These are phyloP conservation scores for Mycosphaerella arachidis DNA, from an alignment of 2,329 filamentous ascomycete genomes.

Conservation along the genomic window DNA sequence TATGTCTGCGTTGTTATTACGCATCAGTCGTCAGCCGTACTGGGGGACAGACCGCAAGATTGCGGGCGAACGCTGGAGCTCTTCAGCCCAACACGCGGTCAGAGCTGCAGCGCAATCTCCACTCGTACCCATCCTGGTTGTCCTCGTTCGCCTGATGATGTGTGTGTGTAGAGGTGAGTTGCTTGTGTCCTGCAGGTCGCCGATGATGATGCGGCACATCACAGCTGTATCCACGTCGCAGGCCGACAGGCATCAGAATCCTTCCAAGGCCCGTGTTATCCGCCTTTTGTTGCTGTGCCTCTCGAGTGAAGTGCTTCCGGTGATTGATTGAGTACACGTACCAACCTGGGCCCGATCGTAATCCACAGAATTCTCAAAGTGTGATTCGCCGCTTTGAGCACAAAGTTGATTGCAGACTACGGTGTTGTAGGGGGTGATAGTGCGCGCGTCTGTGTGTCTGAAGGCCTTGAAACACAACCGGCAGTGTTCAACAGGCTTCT, in stretches of 20 bases:
- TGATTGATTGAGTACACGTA: background rate
- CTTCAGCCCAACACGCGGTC: background rate
- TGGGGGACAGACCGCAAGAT: background rate
- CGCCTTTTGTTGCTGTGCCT: background rate
- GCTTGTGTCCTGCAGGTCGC: background rate
- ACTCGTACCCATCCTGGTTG: background rate
- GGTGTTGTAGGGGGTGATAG: too few relatives aligned
- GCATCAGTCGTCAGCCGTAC: background rate
- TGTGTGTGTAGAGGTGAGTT: background rate
- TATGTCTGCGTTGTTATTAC: background rate
- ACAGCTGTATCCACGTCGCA: background rate
- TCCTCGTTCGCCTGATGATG: too few relatives aligned
- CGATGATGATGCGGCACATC: background rate
- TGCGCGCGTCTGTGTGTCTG: too few relatives aligned
- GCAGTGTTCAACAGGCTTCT: too few relatives aligned
- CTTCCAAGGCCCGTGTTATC: background rate
- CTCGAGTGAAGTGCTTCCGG: background rate
- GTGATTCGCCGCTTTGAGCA: too few relatives aligned
- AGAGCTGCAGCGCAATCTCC: background rate
- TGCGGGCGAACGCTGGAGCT: background rate
- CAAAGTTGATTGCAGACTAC: too few relatives aligned
- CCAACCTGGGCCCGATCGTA: too few relatives aligned
- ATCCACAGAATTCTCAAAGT: too few relatives aligned
- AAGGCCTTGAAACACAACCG: too few relatives aligned
- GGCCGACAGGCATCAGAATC: too few relatives aligned